Conservation (phyloP, 306 rosid species). For the Prunus dulcis region DNA sequence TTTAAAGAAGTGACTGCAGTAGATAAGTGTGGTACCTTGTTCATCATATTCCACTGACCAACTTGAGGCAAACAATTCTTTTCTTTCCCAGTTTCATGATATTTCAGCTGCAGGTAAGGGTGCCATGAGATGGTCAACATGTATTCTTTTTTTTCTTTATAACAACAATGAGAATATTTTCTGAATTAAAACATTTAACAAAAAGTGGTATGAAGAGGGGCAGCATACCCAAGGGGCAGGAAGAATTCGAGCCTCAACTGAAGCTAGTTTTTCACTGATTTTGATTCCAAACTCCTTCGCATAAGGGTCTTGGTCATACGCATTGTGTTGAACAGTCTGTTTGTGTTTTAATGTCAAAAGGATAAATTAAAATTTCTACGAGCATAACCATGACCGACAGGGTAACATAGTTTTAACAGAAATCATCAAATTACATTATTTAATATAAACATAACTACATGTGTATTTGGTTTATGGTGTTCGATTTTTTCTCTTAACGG, state of each 20-base stretch:
- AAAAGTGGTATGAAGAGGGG: conserved; percentile 11
- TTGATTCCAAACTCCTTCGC: conserved; percentile 94
- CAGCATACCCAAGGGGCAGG: conserved; percentile 96
- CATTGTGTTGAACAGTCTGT: conserved; percentile 85
- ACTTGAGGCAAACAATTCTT: conserved; percentile 97
- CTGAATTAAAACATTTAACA: conserved; percentile 6
- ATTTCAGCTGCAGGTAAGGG: conserved; percentile 65
- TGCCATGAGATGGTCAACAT: conserved; percentile 8
- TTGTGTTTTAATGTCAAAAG: conserved; percentile 8
- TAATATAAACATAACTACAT: too few species aligned
- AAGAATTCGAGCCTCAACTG: conserved; percentile 93
- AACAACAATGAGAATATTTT: background rate
- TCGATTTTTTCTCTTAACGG: background rate
- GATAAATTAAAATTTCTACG: conserved; percentile 1
- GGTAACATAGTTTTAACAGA: conserved; percentile 1
- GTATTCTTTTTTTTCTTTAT: background rate
- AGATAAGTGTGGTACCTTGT: conserved; percentile 60
- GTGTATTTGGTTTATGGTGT: background rate
- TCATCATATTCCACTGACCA: conserved; percentile 99
- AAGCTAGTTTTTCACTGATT: conserved; percentile 83
- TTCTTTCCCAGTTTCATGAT: conserved; percentile 92
- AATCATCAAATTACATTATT: background rate
- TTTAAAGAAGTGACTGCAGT: background rate
- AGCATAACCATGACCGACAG: conserved; percentile 1
- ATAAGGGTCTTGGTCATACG: conserved; percentile 85